These are phyloP conservation scores for Claviceps sp. DNA, from an alignment of 2,329 filamentous ascomycete species.

Conservation along the genomic window DNA sequence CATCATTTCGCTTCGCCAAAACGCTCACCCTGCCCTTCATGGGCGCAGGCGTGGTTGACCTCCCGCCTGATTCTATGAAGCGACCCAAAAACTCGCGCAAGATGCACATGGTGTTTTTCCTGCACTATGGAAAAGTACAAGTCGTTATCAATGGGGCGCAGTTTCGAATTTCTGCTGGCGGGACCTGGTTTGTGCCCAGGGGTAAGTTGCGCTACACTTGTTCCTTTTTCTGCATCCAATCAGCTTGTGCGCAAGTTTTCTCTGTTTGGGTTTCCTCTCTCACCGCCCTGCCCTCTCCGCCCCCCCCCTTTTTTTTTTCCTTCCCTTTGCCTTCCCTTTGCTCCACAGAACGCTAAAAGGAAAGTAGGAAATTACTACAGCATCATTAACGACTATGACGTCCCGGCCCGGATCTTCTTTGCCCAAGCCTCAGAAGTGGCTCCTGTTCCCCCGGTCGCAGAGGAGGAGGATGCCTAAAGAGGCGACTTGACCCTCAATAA, in stretches of 20 bases:
- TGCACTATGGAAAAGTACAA: constrained; percentile 68
- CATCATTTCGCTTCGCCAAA: constrained; percentile 79
- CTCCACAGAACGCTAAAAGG: not conserved
- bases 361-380: constrained; percentile 80
- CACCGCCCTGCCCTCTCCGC: not conserved
- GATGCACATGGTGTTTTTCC: constrained; percentile 96
- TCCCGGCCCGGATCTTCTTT: constrained; percentile 74
- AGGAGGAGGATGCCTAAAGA: not conserved
- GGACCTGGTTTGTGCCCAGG: constrained; percentile 88
- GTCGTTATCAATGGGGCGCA: constrained; percentile 62
- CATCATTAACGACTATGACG: constrained; percentile 67
- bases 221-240: too few species aligned
- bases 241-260: too few species aligned
- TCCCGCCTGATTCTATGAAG: constrained; percentile 74
- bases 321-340: not conserved
- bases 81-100: constrained; percentile 81
- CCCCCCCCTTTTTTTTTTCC: not conserved
- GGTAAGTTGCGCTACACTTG: constrained; percentile 41
- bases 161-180: constrained; percentile 77
- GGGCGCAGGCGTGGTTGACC: constrained; percentile 77
- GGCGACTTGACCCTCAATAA: not conserved
- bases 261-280: not conserved
- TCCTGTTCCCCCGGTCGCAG: not conserved
- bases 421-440: constrained; percentile 63
- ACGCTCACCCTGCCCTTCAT: constrained; percentile 75